Evolutionary conservation across 192 early-diverging fungal species (phyloP), one percentile per base, ranked within the genome.

Genomic region (Podila minutissima): DNA sequence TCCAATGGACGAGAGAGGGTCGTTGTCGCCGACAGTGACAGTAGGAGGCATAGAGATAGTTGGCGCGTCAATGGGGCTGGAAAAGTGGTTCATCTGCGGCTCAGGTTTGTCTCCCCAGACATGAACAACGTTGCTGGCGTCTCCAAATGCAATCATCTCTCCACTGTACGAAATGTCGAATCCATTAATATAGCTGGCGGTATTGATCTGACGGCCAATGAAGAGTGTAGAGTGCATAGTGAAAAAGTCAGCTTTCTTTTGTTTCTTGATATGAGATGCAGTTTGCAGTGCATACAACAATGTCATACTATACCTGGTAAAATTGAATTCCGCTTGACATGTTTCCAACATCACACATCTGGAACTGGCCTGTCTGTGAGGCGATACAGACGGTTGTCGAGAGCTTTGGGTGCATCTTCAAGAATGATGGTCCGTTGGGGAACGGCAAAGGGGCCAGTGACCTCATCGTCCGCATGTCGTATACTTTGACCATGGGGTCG

Each of bases 401-500:
- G 19, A 91, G 75, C 8, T 85, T 86, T 10, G 93, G 95, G 62
- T 94, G 91, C 87, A 95, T 94, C 26, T 85, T 86, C n/a, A 95
- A 74, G 61, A 90, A 88, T 37, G 82, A 87, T 2, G 92, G 92
- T 8, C 91, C 90, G 33, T 83, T 82, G 0, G 91, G 88, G 68
- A 93, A 95, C 1, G 93, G 84, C 24, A 95, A 87, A 2, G 93
- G 92, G 4, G 91, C 86, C 17, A 95, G 85, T 28, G 89, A 86
- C 32, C 90, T 86, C 76, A 93, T 89, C 11, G 89, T 88, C 20
- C 94, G 83, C 48, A 96, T 90, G 65, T 96, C 95, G 59, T 87
- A 96, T n/a, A 96, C 82, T 75, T 95, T 95, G 46, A 96, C 90
- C 62, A 93, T 69, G 10, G 93, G 90, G 78, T 96, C 95, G 50